These are phyloP conservation scores for Kurtzmaniella quercitrusa DNA, from an alignment of 1,139 yeast genomes.

Conservation along the genomic window DNA sequence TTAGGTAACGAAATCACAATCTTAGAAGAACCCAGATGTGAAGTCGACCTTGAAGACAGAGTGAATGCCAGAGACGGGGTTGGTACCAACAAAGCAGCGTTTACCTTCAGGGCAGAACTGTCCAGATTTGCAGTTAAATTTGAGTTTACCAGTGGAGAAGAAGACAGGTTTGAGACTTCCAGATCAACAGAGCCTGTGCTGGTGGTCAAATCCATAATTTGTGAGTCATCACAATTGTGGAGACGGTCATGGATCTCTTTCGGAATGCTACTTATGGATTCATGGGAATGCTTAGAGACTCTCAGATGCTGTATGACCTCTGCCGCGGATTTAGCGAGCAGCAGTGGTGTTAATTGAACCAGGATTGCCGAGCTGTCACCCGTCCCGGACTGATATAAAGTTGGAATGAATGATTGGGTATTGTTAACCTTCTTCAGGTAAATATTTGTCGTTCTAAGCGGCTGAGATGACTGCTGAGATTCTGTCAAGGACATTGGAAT, in stretches of 20 bases:
- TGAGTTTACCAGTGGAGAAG: not conserved
- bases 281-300: not conserved
- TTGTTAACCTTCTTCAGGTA: constrained; percentile 20
- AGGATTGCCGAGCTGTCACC: not conserved
- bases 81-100: not conserved
- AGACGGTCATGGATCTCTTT: not conserved
- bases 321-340: not conserved
- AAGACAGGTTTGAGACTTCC: constrained; percentile 3
- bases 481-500: not conserved
- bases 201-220: constrained; percentile 5
- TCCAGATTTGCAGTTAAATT: not conserved
- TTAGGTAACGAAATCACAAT: constrained; percentile 4
- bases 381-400: constrained; percentile 1
- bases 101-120: not conserved
- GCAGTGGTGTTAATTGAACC: not conserved
- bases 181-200: not conserved
- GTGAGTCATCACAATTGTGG: not conserved
- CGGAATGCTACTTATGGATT: not conserved
- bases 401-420: constrained; percentile 22
- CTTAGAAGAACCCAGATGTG: not conserved
- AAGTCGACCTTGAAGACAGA: not conserved
- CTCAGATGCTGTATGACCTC: not conserved
- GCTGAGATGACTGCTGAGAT: not conserved
- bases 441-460: constrained; percentile 12
- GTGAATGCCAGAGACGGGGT: not conserved